A percentile compares a stretch with the other conserved stretches of the same genome.
Conservation (phyloP, 2,329 filamentous ascomycete genomes). For the Capronia epimyces region DNA sequence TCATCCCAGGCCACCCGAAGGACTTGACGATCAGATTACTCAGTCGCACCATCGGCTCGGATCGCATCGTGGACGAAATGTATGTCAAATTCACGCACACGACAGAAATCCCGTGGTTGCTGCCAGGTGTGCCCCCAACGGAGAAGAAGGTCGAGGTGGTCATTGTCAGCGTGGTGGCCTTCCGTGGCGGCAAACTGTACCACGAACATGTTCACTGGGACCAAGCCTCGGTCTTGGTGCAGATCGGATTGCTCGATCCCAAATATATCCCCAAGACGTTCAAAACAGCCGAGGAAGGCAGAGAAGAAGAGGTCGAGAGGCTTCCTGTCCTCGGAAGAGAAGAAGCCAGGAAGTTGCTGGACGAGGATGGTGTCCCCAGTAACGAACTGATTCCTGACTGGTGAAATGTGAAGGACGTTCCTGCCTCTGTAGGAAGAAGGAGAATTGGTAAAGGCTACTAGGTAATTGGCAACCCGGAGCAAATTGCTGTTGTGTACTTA, state of each 20-base stretch:
- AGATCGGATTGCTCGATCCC: conserved; percentile 54
- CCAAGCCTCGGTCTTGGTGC: conserved; percentile 56
- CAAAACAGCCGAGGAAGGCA: conserved; percentile 31
- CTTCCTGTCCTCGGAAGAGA: conserved; percentile 40
- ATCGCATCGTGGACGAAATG: conserved; percentile 58
- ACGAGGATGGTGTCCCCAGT: conserved; percentile 37
- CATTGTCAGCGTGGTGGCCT: conserved; percentile 52
- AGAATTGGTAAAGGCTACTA: too few relatives aligned
- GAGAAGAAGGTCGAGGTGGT: conserved; percentile 53
- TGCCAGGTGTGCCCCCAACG: conserved; percentile 54
- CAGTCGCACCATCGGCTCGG: conserved; percentile 53
- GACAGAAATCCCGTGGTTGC: conserved; percentile 53
- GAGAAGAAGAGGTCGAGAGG: conserved; percentile 33
- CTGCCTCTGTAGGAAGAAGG: too few relatives aligned
- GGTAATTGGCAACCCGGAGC: too few relatives aligned
- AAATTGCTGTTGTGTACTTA: too few relatives aligned
- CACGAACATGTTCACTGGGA: conserved; percentile 60
- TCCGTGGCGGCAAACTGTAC: conserved; percentile 50
- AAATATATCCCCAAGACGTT: conserved; percentile 48
- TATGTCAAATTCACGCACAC: conserved; percentile 54
- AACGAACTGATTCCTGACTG: conserved; percentile 31
- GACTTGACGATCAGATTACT: conserved; percentile 51
- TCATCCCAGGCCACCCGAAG: conserved; percentile 48
- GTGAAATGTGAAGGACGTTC: conserved; percentile 17
- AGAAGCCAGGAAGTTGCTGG: conserved; percentile 37